Evolutionary conservation across 352 stramenopile species (phyloP).

Genomic region (Phytophthora tubulina): DNA sequence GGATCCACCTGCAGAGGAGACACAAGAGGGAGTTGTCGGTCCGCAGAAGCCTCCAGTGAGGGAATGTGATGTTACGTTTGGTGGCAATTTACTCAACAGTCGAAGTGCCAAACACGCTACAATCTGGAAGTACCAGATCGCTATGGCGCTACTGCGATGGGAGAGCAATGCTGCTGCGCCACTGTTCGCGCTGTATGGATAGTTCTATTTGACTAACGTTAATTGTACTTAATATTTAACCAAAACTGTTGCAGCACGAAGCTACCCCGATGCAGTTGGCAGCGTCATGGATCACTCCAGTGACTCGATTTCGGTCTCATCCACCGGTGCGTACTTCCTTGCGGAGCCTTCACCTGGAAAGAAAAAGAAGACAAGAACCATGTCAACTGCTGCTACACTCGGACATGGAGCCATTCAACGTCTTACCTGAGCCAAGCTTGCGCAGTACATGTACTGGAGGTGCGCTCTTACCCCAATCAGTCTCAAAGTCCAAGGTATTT

Average conservation of each 20-base stretch:
- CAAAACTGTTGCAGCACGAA: slow-evolving; percentile 5
- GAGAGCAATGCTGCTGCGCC: slow-evolving; percentile 83
- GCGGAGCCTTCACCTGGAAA: slow-evolving; percentile 10
- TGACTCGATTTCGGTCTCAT: slow-evolving; percentile 27
- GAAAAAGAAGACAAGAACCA: neutral
- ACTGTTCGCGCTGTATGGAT: slow-evolving; percentile 74
- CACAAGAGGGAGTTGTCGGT: slow-evolving; percentile 18
- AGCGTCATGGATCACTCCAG: slow-evolving; percentile 19
- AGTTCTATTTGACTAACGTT: slow-evolving; percentile 17
- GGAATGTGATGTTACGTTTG: slow-evolving; percentile 74
- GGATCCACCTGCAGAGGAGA: slow-evolving; percentile 41
- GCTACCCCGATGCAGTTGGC: neutral
- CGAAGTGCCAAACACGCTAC: slow-evolving; percentile 68
- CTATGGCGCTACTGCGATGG: slow-evolving; percentile 79
- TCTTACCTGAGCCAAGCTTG: slow-evolving; percentile 26
- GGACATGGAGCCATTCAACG: neutral
- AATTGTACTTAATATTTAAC: slow-evolving; percentile 39
- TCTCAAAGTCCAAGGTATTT: slow-evolving; percentile 13
- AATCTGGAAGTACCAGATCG: slow-evolving; percentile 87
- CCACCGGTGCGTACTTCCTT: slow-evolving; percentile 14
- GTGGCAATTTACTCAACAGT: slow-evolving; percentile 73
- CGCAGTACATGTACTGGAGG: slow-evolving; percentile 33
- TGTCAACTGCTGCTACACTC: neutral
- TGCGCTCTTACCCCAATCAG: neutral
- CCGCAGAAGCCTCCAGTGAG: slow-evolving; percentile 25